Base-by-base conservation (phyloP, 345 rosid species). In the Dovyalis caffra region DNA sequence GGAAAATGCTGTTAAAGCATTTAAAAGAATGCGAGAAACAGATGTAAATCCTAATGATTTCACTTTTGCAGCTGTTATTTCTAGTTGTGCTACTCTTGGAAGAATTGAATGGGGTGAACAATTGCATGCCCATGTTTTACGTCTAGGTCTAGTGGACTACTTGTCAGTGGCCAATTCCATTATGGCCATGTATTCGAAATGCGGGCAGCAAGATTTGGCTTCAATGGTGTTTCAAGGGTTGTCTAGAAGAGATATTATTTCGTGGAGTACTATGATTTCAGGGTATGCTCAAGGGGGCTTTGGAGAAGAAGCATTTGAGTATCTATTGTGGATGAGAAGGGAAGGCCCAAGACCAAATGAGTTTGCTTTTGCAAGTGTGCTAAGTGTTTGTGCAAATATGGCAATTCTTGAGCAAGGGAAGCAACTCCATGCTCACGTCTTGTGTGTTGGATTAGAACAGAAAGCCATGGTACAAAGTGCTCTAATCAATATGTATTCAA, bases 241-340 rank as follows among this genome's bases (percentile, higher is more conserved):
- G 86, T 69, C 67, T 31, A 70, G 69, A 70, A 89, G 84, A 77
- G 97, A 95, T 82, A 85, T 88, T 74, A 71, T 95, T 79, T 90
- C 99, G 0, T 92, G 99, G 99, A 95, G 92, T 79, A 89, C 97
- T 8, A 88, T 95, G 31, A 91, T 92, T 64, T 84, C 86, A 57
- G 92, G 86, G 51, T 90, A 88, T 83, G 83, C 89, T 78, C 93
- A 89, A 81, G 94, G 83, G 66, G 95, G 97, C 63, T 74, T 34
- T 70, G 87, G 79, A n/a, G 89, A 86, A 78, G 92, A 94, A 83
- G 86, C 89, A 80, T 91, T 91, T 72, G 73, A 77, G 68, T 83
- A 90, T 84, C 83, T 95, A 62, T 89, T 92, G 20, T 73, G 83
- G 90, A 92, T 95, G 97, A 88, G 94, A 85, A 85, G 76, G 80